These are phyloP conservation scores for Stagonosporopsis rhizophila DNA, from an alignment of 2,329 filamentous ascomycete species.

Conservation along the genomic window DNA sequence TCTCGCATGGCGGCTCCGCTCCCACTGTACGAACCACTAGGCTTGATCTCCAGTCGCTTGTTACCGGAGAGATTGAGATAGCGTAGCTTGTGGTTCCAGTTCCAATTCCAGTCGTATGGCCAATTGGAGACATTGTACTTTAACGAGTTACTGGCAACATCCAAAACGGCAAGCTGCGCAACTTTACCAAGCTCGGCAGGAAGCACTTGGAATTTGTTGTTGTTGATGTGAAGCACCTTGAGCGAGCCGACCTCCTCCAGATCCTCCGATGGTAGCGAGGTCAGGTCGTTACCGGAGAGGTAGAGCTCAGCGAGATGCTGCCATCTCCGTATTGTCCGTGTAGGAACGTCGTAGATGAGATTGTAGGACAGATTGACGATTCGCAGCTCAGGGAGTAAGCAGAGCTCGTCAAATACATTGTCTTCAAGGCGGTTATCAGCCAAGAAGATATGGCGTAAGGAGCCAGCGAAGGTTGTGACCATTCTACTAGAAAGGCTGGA, in stretches of 20 bases:
- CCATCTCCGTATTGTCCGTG: slow-evolving; percentile 87
- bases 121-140: slow-evolving; percentile 99
- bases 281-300: slow-evolving; percentile 92
- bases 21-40: slow-evolving; percentile 64
- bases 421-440: slow-evolving; percentile 95
- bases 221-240: slow-evolving; percentile 92
- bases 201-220: slow-evolving; percentile 96
- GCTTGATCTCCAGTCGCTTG: slow-evolving; percentile 90
- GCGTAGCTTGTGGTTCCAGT: slow-evolving; percentile 92
- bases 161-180: slow-evolving; percentile 86
- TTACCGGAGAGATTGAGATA: slow-evolving; percentile 98
- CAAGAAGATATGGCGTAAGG: slow-evolving; percentile 81
- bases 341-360: slow-evolving; percentile 88
- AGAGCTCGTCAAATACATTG: slow-evolving; percentile 92
- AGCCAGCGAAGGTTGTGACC: slow-evolving; percentile 85
- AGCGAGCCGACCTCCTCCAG: slow-evolving; percentile 87
- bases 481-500: slow-evolving; percentile 83
- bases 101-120: slow-evolving; percentile 99
- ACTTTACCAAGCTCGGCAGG: slow-evolving; percentile 95
- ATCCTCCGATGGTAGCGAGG: slow-evolving; percentile 89
- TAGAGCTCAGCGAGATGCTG: slow-evolving; percentile 90
- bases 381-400: slow-evolving; percentile 79
- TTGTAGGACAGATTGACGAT: slow-evolving; percentile 96
- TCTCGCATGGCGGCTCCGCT: slow-evolving; percentile 55
- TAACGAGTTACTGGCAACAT: slow-evolving; percentile 91